Evolutionary conservation across 2,329 filamentous ascomycete species (phyloP).

Genomic region (Talaromyces verruculosus): DNA sequence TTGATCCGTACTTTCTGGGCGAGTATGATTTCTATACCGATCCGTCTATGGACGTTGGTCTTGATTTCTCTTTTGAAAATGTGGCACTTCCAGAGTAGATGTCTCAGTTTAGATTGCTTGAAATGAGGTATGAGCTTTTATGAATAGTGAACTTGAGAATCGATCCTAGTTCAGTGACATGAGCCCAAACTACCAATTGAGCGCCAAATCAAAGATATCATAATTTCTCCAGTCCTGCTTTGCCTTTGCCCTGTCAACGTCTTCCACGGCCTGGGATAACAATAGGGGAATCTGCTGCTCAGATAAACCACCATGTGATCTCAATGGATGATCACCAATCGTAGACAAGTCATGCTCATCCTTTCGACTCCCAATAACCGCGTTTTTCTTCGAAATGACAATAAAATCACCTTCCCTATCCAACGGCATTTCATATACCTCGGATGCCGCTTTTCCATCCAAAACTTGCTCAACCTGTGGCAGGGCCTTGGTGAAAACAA

Average conservation of each 20-base stretch:
- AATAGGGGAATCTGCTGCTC: constrained; percentile 43
- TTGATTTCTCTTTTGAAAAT: not conserved
- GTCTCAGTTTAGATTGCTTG: not conserved
- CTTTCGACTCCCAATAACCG: constrained; percentile 39
- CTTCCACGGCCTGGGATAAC: constrained; percentile 29
- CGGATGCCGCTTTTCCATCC: constrained; percentile 34
- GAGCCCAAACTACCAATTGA: constrained; percentile 29
- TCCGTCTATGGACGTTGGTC: not conserved
- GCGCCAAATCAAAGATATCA: constrained; percentile 41
- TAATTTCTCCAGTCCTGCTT: constrained; percentile 38
- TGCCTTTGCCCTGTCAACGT: constrained; percentile 16
- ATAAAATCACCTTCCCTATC: constrained; percentile 46
- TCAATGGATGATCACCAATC: constrained; percentile 36
- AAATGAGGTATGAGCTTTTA: not conserved
- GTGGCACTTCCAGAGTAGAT: not conserved
- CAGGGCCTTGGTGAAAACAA: constrained; percentile 30
- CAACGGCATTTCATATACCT: constrained; percentile 39
- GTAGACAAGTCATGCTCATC: constrained; percentile 39
- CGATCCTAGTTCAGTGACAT: not conserved
- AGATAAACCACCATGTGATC: constrained; percentile 45
- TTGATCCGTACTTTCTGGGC: constrained; percentile 11
- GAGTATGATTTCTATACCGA: constrained; percentile 12
- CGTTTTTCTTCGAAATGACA: constrained; percentile 38
- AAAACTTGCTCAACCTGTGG: constrained; percentile 37
- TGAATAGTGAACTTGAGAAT: not conserved